Base-by-base conservation (phyloP, 805 yeast species). In the Sungouiella thailandica region DNA sequence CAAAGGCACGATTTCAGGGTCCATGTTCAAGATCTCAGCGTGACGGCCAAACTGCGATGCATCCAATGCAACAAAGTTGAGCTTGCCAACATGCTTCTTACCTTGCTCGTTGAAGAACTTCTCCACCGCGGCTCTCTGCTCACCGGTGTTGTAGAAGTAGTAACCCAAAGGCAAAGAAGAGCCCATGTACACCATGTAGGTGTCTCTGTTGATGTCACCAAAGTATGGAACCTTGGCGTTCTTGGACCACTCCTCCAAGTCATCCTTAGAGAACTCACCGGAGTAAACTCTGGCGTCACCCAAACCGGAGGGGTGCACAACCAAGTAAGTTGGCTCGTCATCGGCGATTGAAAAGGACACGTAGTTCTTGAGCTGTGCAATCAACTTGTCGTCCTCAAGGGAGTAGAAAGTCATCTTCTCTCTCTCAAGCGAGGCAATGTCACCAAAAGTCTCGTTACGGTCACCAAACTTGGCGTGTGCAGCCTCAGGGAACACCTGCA, bases 21-120 rank as follows among this genome's bases (percentile, higher is more conserved):
- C 70, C 76, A 89, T 75, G 72, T 83, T 86, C 58, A 93, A 74
- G 63, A 78, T 76, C 53, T 76, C 81, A 37, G 96, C 96, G 56
- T 90, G 97, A 61, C 74, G 76, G 45, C 96, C 96, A 57, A 66
- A 93, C 52, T 67, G 66, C 35, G 69, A 54, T 37, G 95, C 95
- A 53, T 90, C 89, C 50, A 93, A 70, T 62, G 90, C 94, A 46
- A 84, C 96, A 60, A 93, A 80, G 69, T 83, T 85, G 47, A 88
- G 61, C 55, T 76, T 72, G 43, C 95, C 96, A 69, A 86, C 78
- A 65, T 74, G 70, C 56, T 75, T 65, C 66, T 81, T 80, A 52
- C 90, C 94, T 52, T 83, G 65, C 35, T 77, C 72, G 40, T 56
- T 63, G 51, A 89, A 72, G 34, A 66, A 55, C 28, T 68, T 67